Percentiles rank a stretch among this genome's conserved stretches.
Conservation (phyloP, 1,284 basidiomycete species). For the Heimioporus retisporus region DNA sequence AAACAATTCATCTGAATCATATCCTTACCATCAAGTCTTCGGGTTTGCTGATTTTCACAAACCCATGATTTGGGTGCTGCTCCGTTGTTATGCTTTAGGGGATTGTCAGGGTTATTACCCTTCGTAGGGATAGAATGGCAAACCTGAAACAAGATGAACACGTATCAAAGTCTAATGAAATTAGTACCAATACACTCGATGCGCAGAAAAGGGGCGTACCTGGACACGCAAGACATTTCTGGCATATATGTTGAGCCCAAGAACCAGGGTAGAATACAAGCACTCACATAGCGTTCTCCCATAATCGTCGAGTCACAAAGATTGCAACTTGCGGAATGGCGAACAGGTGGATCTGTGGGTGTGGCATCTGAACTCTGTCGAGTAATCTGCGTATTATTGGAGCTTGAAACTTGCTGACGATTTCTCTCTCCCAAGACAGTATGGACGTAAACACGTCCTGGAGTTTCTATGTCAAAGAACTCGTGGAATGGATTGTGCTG, state of each 20-base stretch:
- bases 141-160: conserved; percentile 79
- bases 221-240: conserved; percentile 82
- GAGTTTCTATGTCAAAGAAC: conserved; percentile 74
- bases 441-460: conserved; percentile 73
- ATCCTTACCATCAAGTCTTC: conserved; percentile 64
- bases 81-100: conserved; percentile 65
- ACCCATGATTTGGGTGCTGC: conserved; percentile 84
- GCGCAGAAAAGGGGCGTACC: conserved; percentile 27
- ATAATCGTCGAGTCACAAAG: conserved; percentile 78
- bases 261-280: conserved; percentile 18
- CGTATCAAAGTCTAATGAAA: conserved; percentile 69
- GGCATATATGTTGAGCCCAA: conserved; percentile 10
- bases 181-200: conserved; percentile 19
- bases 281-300: conserved; percentile 75
- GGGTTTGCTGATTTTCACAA: conserved; percentile 71
- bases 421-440: conserved; percentile 52
- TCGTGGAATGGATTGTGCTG: conserved; percentile 70
- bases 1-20: not conserved
- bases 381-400: conserved; percentile 13
- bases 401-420: conserved; percentile 8
- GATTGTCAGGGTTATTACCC: conserved; percentile 7
- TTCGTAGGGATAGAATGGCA: conserved; percentile 19
- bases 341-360: conserved; percentile 35
- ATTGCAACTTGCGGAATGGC: conserved; percentile 76
- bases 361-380: not conserved